Evolutionary conservation across 495 filamentous ascomycete species (phyloP).

Genomic region (Collariella sp.): DNA sequence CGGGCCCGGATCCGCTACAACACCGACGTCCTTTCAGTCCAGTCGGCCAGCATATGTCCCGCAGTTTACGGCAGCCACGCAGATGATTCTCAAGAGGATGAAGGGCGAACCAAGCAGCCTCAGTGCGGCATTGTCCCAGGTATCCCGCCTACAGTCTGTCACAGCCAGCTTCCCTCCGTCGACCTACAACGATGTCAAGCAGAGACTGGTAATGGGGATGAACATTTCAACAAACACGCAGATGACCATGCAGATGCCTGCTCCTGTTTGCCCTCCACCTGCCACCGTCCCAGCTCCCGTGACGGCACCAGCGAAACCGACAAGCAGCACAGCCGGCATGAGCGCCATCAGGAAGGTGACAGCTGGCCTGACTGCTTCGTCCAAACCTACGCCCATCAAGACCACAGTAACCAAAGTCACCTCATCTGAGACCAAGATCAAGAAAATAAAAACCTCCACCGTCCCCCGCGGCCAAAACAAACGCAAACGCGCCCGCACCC

Average conservation of each 20-base stretch:
- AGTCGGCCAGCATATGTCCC: constrained; percentile 38
- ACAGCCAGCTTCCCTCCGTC: constrained; percentile 27
- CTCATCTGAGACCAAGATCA: constrained; percentile 19
- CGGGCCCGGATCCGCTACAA: constrained; percentile 1
- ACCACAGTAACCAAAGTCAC: constrained; percentile 2
- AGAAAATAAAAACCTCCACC: constrained; percentile 17
- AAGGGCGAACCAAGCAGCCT: constrained; percentile 33
- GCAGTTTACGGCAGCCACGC: constrained; percentile 47
- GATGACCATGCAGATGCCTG: constrained; percentile 37
- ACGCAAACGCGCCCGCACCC: constrained; percentile 14
- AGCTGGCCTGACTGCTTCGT: constrained; percentile 15
- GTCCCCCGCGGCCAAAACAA: constrained; percentile 7
- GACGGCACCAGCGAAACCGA: not conserved
- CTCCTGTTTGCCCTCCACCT: not conserved
- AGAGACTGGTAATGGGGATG: constrained; percentile 41
- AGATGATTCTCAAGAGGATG: constrained; percentile 50
- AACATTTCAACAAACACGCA: constrained; percentile 37
- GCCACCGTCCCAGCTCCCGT: not conserved
- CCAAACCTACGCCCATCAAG: constrained; percentile 12
- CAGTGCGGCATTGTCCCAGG: constrained; percentile 29
- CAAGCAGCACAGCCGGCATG: constrained; percentile 6
- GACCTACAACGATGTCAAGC: constrained; percentile 41
- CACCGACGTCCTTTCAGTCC: constrained; percentile 12
- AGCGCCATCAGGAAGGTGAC: constrained; percentile 28
- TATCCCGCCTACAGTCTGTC: constrained; percentile 18